Base-by-base conservation (phyloP, 2,329 filamentous ascomycete genomes). In the Arthroderma uncinatum region DNA sequence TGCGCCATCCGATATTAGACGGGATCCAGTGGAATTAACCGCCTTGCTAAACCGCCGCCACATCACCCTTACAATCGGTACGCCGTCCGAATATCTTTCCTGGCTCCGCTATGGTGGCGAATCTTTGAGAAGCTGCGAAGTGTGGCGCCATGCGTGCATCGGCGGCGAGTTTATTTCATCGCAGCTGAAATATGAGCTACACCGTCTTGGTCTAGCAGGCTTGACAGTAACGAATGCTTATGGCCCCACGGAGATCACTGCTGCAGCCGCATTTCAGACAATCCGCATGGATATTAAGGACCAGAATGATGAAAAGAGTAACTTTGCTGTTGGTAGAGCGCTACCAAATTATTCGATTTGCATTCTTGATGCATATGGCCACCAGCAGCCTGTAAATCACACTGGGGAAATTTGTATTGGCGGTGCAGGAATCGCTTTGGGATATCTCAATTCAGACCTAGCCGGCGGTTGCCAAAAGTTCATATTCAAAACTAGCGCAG, bases 321-420 rank as follows among this genome's bases (percentile, higher is more conserved):
- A 28, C 8, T 47, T 57, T 21, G 58, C 64, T 12, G 55, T 60
- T 23, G 66, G 69, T 2, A 40, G 56, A 2, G 48, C 69, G 1
- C 39, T 73, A 2, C 67, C 70, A 1, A 75, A 75, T 59, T 71
- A 69, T 52, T 54, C 59, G 0, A 44, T 67, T 25, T 74, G 71
- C 59, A 67, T 79, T 42, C 19, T 78, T 0, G 75, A 77, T 59
- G 59, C 68, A 2, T 28, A 73, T 1, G 53, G 66, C 37, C 58
- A 70, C 1, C 68, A 70, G 2, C 64, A 74, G 1, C 73, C 76
- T 0, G 39, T 66, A 10, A 75, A 75, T 0, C 48, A 69, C 1
- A 62, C 69, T 0, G 77, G 77, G 2, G 74, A 79, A 58, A 66
- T 79, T 2, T 66, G 50, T 28, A 66, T 79, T 30, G 71, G 63